Evolutionary conservation across 129 eudicot species (phyloP), one percentile per base, ranked within the genome.

Genomic region (Centaurea solstitialis): DNA sequence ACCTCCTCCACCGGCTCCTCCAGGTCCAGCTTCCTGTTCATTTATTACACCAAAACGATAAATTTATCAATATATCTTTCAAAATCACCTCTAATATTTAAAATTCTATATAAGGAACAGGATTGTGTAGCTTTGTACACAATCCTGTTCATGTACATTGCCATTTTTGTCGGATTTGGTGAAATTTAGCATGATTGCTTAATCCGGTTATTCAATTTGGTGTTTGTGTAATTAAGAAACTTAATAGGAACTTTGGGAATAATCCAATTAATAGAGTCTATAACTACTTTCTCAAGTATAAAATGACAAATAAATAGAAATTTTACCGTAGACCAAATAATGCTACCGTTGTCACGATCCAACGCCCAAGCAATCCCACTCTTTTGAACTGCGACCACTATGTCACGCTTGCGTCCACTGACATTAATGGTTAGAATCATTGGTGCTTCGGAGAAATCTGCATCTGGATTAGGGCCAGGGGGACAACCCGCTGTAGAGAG

Each of bases 331-430:
- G 80, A 80, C 98, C 98, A 94, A 39, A 91, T 82, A 7, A 87
- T 80, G 76, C 89, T 75, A 20, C 98, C 98, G 53, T 84, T 71
- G 68, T 86, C 87, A 2, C 95, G 93, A 76, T 94, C 97, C 64
- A 91, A 75, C 43, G 92, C 93, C 96, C 98, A 91, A 0, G 91
- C 98, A 41, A 90, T 75, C 18, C 98, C 98, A 65, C 94, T 94
- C 76, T 94, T 94, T 72, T 94, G 98, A 9, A 88, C 93, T 0
- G 92, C 89, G 40, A 72, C 93, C 20, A 87, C 97, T 20, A 94
- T 84, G 76, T 94, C 98, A 17, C 80, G 82, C 72, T 64, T 28
- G 15, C 74, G 73, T 53, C 90, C 88, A 1, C 62, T 28, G 33
- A 8, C 45, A 71, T 57, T 6, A 18, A 85, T 81, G 1, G 88